Evolutionary conservation across 2,329 filamentous ascomycete genomes (phyloP).

Genomic region (Lachnellula cervina): DNA sequence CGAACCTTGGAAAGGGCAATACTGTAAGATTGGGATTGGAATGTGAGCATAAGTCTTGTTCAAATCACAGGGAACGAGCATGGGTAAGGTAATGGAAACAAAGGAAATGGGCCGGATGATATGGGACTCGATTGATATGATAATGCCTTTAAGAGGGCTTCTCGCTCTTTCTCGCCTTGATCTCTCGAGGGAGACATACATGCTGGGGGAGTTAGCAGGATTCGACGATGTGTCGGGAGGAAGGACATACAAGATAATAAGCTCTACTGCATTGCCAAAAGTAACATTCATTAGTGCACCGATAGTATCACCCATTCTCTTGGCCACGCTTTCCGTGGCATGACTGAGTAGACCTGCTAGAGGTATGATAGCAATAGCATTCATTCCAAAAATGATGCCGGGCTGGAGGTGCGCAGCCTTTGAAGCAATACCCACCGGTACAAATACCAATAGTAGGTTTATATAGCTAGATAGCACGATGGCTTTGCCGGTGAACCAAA

Average conservation of each 20-base stretch:
- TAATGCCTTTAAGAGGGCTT: slow-evolving; percentile 38
- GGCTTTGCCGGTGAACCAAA: slow-evolving; percentile 42
- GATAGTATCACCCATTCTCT: slow-evolving; percentile 66
- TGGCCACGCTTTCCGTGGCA: slow-evolving; percentile 71
- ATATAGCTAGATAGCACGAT: slow-evolving; percentile 70
- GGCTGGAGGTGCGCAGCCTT: slow-evolving; percentile 50
- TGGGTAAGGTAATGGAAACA: slow-evolving; percentile 16
- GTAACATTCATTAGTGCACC: slow-evolving; percentile 72
- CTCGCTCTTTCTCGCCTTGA: slow-evolving; percentile 43
- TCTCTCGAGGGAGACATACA: slow-evolving; percentile 47
- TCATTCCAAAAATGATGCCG: slow-evolving; percentile 66
- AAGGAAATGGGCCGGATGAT: slow-evolving; percentile 29
- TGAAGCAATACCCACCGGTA: slow-evolving; percentile 69
- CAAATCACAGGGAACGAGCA: slow-evolving; percentile 21
- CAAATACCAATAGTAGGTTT: slow-evolving; percentile 72
- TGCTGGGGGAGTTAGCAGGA: slow-evolving; percentile 37
- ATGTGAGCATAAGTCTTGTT: slow-evolving; percentile 34
- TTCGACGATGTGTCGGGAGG: background rate
- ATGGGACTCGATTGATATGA: slow-evolving; percentile 44
- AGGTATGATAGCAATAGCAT: slow-evolving; percentile 70
- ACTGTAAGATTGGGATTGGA: slow-evolving; percentile 40
- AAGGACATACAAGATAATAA: slow-evolving; percentile 64
- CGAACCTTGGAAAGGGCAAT: slow-evolving; percentile 68
- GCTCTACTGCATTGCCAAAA: slow-evolving; percentile 73
- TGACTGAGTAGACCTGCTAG: slow-evolving; percentile 67